phyloP scores from a whole-genome alignment of 192 early-diverging fungal species.

The Coemansia sp. region DNA sequence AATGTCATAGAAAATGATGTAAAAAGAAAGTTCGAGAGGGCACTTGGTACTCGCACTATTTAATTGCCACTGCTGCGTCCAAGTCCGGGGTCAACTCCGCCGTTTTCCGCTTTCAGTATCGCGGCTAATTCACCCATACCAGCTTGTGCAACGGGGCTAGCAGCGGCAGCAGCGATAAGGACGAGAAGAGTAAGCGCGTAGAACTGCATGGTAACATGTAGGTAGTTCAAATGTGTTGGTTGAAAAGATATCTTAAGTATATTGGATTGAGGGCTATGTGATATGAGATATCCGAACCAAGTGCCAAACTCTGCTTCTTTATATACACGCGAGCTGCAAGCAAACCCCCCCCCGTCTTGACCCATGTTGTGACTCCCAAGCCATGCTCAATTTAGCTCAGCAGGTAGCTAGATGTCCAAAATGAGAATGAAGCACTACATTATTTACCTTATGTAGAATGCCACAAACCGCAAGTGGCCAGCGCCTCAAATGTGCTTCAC shows the following conservation, averaged over 20 bases:
- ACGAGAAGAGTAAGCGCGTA: slow-evolving; percentile 3
- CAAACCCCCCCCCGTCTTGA: not conserved
- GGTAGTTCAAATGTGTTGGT: not conserved
- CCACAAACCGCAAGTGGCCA: not conserved
- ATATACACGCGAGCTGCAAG: not conserved
- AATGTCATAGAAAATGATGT: not conserved
- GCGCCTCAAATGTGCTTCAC: not conserved
- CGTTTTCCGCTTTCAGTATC: not conserved
- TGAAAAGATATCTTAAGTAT: not conserved
- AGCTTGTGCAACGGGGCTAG: not conserved
- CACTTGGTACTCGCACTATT: not conserved
- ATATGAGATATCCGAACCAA: not conserved
- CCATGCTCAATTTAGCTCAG: too few relatives aligned
- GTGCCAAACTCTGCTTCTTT: not conserved
- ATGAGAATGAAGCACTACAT: not conserved
- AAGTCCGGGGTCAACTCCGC: not conserved
- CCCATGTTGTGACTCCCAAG: not conserved
- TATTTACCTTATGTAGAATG: not conserved
- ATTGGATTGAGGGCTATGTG: not conserved
- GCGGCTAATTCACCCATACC: too few relatives aligned
- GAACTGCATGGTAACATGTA: slow-evolving; percentile 10
- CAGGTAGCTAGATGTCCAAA: not conserved
- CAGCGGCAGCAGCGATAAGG: slow-evolving; percentile 1
- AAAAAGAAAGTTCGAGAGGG: not conserved
- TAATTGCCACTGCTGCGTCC: not conserved